Percentiles rank a stretch among this genome's conserved stretches.
These are phyloP conservation scores for Gigaspora rosea DNA, from an alignment of 192 early-diverging fungal species.

Conservation along the genomic window DNA sequence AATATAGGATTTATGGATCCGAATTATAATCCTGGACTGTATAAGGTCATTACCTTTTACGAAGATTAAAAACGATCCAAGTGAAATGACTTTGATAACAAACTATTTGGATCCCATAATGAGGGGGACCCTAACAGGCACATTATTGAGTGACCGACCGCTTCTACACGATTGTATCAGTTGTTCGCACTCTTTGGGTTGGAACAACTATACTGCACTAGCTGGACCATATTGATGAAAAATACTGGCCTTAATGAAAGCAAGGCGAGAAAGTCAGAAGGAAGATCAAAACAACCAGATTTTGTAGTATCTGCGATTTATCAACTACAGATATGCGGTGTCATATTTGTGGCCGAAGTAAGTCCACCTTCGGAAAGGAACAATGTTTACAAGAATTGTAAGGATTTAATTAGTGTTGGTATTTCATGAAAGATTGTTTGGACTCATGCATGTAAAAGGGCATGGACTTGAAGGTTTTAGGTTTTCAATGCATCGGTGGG, in stretches of 20 bases:
- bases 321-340: conserved; percentile 3
- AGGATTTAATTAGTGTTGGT: not conserved
- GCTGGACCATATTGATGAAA: too few relatives aligned
- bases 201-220: too few relatives aligned
- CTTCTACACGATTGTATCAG: too few relatives aligned
- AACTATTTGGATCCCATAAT: conserved; percentile 19
- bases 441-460: not conserved
- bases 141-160: conserved; percentile 13
- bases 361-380: conserved; percentile 11
- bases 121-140: conserved; percentile 5
- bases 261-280: not conserved
- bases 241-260: conserved; percentile 14
- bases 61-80: not conserved
- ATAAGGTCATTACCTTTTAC: not conserved
- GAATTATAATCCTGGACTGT: not conserved
- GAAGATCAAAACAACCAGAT: conserved; percentile 19
- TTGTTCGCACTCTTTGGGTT: too few relatives aligned
- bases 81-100: conserved; percentile 5
- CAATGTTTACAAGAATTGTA: conserved; percentile 8
- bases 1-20: not conserved
- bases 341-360: conserved; percentile 17
- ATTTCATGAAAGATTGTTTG: conserved; percentile 2
- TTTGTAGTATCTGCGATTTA: conserved; percentile 5
- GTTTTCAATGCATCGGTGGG: conserved; percentile 29
- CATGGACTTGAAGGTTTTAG: not conserved